Evolutionary conservation across 306 rosid genomes (phyloP).

Genomic region (Hylodesmum podocarpum): DNA sequence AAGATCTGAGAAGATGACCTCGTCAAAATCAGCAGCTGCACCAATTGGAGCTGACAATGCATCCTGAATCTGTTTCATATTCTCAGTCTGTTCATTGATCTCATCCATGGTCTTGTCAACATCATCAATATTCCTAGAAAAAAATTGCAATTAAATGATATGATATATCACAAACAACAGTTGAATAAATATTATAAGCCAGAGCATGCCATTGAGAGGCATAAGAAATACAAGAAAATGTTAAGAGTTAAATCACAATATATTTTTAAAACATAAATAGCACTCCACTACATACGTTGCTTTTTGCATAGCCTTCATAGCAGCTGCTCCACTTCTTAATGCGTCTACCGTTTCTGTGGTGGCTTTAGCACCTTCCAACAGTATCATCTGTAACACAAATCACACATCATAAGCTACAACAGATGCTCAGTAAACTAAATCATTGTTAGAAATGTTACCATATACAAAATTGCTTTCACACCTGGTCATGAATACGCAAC

Average conservation of each 20-base stretch:
- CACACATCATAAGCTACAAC: conserved; percentile 26
- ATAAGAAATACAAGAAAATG: background rate
- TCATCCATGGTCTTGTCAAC: conserved; percentile 99
- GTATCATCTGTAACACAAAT: conserved; percentile 70
- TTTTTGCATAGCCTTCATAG: conserved; percentile 99
- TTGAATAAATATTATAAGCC: background rate
- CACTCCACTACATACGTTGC: conserved; percentile 69
- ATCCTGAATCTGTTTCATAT: conserved; percentile 97
- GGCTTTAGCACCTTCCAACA: conserved; percentile 99
- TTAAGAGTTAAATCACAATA: background rate
- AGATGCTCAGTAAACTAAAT: background rate
- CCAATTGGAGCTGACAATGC: conserved; percentile 93
- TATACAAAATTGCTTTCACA: conserved; percentile 29
- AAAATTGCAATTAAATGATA: conserved; percentile 12
- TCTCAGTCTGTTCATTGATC: conserved; percentile 97
- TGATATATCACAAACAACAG: conserved; percentile 12
- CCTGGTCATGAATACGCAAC: conserved; percentile 98
- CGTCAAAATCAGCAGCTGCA: conserved; percentile 89
- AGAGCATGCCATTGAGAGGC: background rate
- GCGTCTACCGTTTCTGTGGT: conserved; percentile 99
- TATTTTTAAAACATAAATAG: conserved; percentile 4
- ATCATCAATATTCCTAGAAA: conserved; percentile 83
- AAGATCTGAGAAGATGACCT: conserved; percentile 50
- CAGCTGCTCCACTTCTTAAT: conserved; percentile 88
- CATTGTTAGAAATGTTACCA: background rate